Evolutionary conservation across 2,329 filamentous ascomycete species (phyloP).

Genomic region (Aspergillus novoparasiticus): DNA sequence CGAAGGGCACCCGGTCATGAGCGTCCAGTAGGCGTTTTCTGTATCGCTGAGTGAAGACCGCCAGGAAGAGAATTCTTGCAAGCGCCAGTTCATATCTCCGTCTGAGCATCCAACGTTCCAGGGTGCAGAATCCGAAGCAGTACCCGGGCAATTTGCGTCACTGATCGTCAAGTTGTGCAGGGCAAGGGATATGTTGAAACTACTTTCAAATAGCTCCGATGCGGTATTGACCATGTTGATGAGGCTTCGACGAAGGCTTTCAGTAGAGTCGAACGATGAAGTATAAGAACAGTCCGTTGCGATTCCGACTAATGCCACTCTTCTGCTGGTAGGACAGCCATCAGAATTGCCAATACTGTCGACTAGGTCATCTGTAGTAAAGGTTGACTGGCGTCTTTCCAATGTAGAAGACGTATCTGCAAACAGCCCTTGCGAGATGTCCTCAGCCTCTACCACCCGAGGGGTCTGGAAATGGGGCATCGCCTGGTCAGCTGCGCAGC

Average conservation of each 20-base stretch:
- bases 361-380: slow-evolving; percentile 47
- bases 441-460: too few relatives aligned
- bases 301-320: slow-evolving; percentile 83
- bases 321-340: slow-evolving; percentile 82
- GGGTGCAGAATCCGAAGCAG: slow-evolving; percentile 55
- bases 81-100: slow-evolving; percentile 22
- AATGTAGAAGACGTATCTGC: not conserved
- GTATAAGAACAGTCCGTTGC: slow-evolving; percentile 91
- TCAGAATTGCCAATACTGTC: slow-evolving; percentile 72
- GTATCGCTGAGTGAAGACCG: slow-evolving; percentile 69
- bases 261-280: slow-evolving; percentile 64
- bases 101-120: slow-evolving; percentile 25
- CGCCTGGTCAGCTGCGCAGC: not conserved
- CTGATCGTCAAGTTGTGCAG: slow-evolving; percentile 81
- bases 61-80: slow-evolving; percentile 80
- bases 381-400: slow-evolving; percentile 5
- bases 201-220: slow-evolving; percentile 80
- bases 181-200: slow-evolving; percentile 89
- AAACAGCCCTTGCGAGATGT: not conserved
- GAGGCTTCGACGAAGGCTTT: slow-evolving; percentile 38
- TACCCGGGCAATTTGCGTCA: slow-evolving; percentile 69
- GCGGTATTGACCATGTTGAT: slow-evolving; percentile 74
- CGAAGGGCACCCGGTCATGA: slow-evolving; percentile 78
- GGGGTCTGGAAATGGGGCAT: not conserved
- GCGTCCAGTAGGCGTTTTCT: slow-evolving; percentile 86